Conservation (phyloP, 2,329 filamentous ascomycete species). For the Penicillium sp. region DNA sequence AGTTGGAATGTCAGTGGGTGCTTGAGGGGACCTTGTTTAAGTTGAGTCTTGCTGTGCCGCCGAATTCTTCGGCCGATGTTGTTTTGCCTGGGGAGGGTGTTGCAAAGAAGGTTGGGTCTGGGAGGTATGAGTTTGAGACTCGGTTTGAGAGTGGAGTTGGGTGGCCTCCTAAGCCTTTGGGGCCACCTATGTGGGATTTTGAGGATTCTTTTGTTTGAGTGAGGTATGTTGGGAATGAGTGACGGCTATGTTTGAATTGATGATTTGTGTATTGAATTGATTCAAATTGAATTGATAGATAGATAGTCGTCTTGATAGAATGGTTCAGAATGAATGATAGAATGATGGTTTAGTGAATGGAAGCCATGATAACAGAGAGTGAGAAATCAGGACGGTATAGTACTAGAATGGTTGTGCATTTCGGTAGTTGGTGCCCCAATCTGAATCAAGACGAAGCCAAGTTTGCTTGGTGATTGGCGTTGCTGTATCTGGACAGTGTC, state of each 20-base stretch:
- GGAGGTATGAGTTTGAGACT: slow-evolving; percentile 17
- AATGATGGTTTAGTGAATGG: no score
- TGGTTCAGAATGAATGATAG: no score
- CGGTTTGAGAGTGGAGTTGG: slow-evolving; percentile 13
- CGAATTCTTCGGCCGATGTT: slow-evolving; percentile 24
- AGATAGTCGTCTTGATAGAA: no score
- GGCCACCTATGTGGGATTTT: slow-evolving; percentile 15
- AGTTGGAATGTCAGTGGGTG: slow-evolving; percentile 27
- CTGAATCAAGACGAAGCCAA: no score
- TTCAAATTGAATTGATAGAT: no score
- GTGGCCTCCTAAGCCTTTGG: slow-evolving; percentile 27
- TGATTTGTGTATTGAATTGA: neutral
- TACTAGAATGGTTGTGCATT: no score
- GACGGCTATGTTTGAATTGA: neutral
- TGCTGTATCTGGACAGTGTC: no score
- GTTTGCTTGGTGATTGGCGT: no score
- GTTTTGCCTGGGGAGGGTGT: slow-evolving; percentile 18
- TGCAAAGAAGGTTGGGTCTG: slow-evolving; percentile 19
- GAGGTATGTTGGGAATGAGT: neutral
- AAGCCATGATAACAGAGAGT: no score
- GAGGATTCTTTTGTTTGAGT: slow-evolving; percentile 14
- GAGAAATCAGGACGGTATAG: no score
- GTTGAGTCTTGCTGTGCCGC: slow-evolving; percentile 24
- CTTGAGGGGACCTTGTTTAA: slow-evolving; percentile 12
- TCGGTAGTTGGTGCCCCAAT: no score